These are phyloP conservation scores for Beta vulgaris DNA, from an alignment of 148 eudicot genomes.

Conservation along the genomic window DNA sequence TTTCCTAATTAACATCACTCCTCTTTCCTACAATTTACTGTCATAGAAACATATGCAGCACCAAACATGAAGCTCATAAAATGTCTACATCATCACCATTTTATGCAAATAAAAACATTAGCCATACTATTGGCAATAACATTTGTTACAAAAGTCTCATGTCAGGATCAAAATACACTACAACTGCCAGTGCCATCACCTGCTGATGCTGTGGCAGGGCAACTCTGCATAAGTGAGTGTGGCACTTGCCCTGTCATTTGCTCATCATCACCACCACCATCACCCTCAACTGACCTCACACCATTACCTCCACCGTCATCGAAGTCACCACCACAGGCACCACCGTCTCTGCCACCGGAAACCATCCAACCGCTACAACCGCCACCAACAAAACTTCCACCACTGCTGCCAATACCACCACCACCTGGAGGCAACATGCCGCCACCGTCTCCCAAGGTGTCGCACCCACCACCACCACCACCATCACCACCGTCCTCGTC, in stretches of 20 bases:
- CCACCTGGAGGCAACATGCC: slow-evolving; percentile 19
- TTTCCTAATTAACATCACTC: no score
- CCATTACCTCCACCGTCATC: slow-evolving; percentile 18
- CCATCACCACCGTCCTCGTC: slow-evolving; percentile 5
- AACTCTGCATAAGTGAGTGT: slow-evolving; percentile 78
- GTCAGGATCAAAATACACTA: slow-evolving; percentile 23
- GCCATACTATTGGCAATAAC: background rate
- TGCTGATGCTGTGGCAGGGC: slow-evolving; percentile 28
- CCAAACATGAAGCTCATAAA: slow-evolving; percentile 10
- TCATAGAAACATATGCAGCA: background rate
- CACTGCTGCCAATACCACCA: slow-evolving; percentile 20
- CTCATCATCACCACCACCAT: slow-evolving; percentile 51
- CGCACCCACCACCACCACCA: slow-evolving; percentile 14
- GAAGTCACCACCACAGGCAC: slow-evolving; percentile 17
- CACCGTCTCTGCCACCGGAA: slow-evolving; percentile 23
- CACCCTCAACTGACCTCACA: slow-evolving; percentile 7
- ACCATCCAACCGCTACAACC: slow-evolving; percentile 23
- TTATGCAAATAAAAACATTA: slow-evolving; percentile 13
- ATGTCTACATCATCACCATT: no score
- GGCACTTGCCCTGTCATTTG: slow-evolving; percentile 74
- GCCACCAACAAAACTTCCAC: slow-evolving; percentile 27
- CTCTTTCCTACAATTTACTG: background rate
- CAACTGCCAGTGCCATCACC: slow-evolving; percentile 5
- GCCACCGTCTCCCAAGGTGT: slow-evolving; percentile 18
- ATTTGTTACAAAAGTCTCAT: slow-evolving; percentile 5